phyloP scores from a whole-genome alignment of 2,329 filamentous ascomycete genomes.

The Calonectria crousiana region DNA sequence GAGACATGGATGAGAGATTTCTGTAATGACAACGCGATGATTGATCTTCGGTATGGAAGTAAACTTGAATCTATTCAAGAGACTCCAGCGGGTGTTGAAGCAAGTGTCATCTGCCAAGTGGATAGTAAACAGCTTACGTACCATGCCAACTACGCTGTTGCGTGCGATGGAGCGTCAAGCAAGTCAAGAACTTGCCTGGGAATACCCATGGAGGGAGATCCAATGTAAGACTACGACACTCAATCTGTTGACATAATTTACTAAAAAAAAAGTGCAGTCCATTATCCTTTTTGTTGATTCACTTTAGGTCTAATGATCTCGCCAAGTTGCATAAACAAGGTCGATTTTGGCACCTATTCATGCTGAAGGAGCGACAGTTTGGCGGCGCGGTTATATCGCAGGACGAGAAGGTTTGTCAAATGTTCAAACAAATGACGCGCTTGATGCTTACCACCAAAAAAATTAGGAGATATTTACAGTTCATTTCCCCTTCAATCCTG shows the following conservation, averaged over 20 bases:
- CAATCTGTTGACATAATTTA: background rate
- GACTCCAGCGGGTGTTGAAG: background rate
- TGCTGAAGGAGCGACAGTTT: background rate
- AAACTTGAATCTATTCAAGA: conserved; percentile 5
- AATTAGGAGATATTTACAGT: conserved; percentile 9
- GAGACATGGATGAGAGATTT: conserved; percentile 10
- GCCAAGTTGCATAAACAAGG: conserved; percentile 7
- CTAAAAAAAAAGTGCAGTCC: background rate
- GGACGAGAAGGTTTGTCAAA: conserved; percentile 4
- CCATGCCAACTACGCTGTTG: background rate
- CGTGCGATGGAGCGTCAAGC: conserved; percentile 18
- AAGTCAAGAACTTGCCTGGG: background rate
- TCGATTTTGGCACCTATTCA: conserved; percentile 18
- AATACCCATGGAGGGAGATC: conserved; percentile 11
- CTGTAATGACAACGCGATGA: conserved; percentile 6
- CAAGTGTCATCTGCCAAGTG: background rate
- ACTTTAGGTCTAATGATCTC: conserved; percentile 12
- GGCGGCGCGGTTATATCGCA: conserved; percentile 11
- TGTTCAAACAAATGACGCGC: background rate
- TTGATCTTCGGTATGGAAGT: conserved; percentile 4
- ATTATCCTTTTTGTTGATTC: background rate
- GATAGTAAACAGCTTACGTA: background rate
- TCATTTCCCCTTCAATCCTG: background rate
- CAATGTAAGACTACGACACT: background rate
- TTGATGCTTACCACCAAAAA: background rate